Evolutionary conservation across 345 rosid genomes (phyloP), one percentile per base, ranked within the genome.

Genomic region (Iberis pinnata): DNA sequence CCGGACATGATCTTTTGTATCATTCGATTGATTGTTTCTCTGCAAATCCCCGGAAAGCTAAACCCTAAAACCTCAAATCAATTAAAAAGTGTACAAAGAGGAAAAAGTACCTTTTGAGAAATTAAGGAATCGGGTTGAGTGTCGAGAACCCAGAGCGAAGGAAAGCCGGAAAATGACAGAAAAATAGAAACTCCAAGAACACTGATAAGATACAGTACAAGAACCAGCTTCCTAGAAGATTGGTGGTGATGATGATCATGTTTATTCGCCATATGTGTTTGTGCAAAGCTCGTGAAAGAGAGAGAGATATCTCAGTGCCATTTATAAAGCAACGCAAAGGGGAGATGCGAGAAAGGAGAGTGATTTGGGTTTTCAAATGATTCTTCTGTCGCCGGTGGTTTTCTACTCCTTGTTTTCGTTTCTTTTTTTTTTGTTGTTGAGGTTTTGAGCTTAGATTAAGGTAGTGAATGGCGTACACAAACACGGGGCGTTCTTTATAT

Each of bases 181-280:
- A n/a, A 76, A 3, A 74, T 15, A 41, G 68, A 48, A 57, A 76
- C 72, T 13, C 53, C 83, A 18, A 82, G 24, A 53, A 84, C 70
- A 20, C 61, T 56, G 0, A 59, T 65, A 47, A 64, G 75, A 10
- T 57, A 60, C 22, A 69, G 22, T 10, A 80, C 24, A 27, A 76
- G 26, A 20, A 71, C n/a, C n/a, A n/a, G n/a, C n/a, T n/a, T 76
- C 43, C 39, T 63, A 6, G 69, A 69, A 9, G 37, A 37, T 56
- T 63, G 22, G 43, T 39, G 31, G 38, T 54, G 14, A 49, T 39
- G 31, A 47, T 54, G 14, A 58, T 65, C 60, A 20, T 15, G 26
- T 50, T 38, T 26, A 31, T 27, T 74, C 27, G 75, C 76, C 88
- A 80, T 82, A 61, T 3, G 6, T 63, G 50, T 63, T 56, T 39